Conservation (phyloP, 352 stramenopile genomes). For the Pythium phragmiticola region DNA sequence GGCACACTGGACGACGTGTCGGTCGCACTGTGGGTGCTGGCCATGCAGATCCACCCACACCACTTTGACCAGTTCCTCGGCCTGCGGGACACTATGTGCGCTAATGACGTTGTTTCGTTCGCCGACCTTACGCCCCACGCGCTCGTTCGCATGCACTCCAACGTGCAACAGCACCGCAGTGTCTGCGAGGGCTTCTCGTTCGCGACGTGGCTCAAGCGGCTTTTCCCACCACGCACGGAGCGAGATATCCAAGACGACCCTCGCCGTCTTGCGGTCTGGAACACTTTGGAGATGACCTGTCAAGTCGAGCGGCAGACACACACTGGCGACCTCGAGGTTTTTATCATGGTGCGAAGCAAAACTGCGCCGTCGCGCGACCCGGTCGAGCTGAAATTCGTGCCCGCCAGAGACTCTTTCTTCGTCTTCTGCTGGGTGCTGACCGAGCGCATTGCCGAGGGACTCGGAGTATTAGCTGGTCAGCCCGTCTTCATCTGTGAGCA, state of each 20-base stretch:
- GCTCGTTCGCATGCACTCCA: constrained; percentile 52
- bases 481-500: constrained; percentile 4
- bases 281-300: neutral
- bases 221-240: neutral
- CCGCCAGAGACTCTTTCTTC: neutral
- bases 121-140: constrained; percentile 43
- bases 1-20: constrained; percentile 57
- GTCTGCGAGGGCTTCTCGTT: constrained; percentile 48
- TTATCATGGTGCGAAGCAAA: neutral
- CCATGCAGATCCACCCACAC: constrained; percentile 40
- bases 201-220: constrained; percentile 35
- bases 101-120: constrained; percentile 36
- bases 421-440: neutral
- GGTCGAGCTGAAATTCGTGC: neutral
- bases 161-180: constrained; percentile 23
- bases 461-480: neutral
- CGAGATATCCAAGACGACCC: neutral
- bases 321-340: neutral
- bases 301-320: neutral
- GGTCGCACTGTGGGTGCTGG: constrained; percentile 51
- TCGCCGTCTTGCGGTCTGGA: neutral
- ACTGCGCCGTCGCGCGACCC: neutral
- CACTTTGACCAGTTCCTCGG: constrained; percentile 45
- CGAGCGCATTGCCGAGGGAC: neutral
- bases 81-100: constrained; percentile 36